These are phyloP conservation scores for Exophiala viscosa DNA, from an alignment of 2,329 filamentous ascomycete species.

Conservation along the genomic window DNA sequence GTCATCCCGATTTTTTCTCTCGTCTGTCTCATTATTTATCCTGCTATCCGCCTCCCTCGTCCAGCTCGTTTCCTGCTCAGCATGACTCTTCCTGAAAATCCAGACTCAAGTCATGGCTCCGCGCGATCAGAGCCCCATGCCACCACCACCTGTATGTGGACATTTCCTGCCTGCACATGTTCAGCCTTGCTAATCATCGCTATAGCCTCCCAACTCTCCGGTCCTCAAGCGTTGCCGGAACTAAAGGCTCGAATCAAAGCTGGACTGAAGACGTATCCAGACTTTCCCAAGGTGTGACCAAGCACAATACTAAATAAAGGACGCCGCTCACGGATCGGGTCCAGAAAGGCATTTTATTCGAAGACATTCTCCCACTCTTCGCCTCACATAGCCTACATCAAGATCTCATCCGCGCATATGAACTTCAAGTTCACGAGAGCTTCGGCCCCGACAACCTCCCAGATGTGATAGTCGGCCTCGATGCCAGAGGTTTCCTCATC, in stretches of 20 bases:
- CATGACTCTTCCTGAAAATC: slow-evolving; percentile 22
- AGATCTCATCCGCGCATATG: slow-evolving; percentile 75
- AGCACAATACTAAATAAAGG: not conserved
- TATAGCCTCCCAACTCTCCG: slow-evolving; percentile 29
- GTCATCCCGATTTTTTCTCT: slow-evolving; percentile 24
- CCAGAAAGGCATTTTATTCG: slow-evolving; percentile 71
- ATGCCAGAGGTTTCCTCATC: slow-evolving; percentile 93
- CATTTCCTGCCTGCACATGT: slow-evolving; percentile 1
- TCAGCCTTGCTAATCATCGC: slow-evolving; percentile 15
- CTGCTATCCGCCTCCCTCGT: slow-evolving; percentile 8
- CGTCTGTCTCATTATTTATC: slow-evolving; percentile 23
- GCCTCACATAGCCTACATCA: slow-evolving; percentile 69
- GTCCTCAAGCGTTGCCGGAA: slow-evolving; percentile 26
- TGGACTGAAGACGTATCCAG: slow-evolving; percentile 23
- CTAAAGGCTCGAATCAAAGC: slow-evolving; percentile 18
- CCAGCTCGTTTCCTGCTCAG: slow-evolving; percentile 21
- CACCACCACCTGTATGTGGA: slow-evolving; percentile 27
- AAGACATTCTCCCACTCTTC: slow-evolving; percentile 97
- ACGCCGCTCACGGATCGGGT: slow-evolving; percentile 11
- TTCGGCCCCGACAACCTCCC: slow-evolving; percentile 60
- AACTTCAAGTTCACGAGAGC: slow-evolving; percentile 70
- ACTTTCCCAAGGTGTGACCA: slow-evolving; percentile 22
- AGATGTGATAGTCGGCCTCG: slow-evolving; percentile 88
- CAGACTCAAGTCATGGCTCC: slow-evolving; percentile 26
- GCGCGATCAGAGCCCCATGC: slow-evolving; percentile 29